A percentile compares a stretch with the other conserved stretches of the same genome.
These are phyloP conservation scores for Phaffia australis DNA, from an alignment of 768 basidiomycete species.

Conservation along the genomic window DNA sequence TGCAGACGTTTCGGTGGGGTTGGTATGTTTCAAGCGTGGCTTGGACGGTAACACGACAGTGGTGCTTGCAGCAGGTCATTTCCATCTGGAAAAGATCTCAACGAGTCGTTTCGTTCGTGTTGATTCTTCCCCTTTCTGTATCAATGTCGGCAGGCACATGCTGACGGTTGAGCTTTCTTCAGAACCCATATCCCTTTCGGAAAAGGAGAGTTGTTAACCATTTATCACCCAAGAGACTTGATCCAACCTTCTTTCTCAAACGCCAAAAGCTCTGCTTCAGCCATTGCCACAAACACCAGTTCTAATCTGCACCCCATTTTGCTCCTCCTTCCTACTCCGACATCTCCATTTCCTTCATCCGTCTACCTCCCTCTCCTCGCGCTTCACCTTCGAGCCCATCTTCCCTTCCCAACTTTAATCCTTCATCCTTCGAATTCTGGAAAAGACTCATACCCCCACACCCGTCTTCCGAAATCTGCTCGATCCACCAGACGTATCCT, in stretches of 20 bases:
- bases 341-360: not conserved
- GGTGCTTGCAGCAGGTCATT: constrained; percentile 6
- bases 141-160: not conserved
- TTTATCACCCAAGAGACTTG: constrained; percentile 5
- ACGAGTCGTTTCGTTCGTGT: not conserved
- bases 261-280: not conserved
- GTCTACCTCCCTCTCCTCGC: constrained; percentile 11
- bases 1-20: constrained; percentile 11
- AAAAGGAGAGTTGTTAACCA: not conserved
- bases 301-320: constrained; percentile 1
- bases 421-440: constrained; percentile 1
- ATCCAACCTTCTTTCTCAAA: too few relatives aligned
- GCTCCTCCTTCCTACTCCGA: constrained; percentile 11
- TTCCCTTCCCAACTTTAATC: constrained; percentile 1
- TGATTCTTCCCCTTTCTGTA: not conserved
- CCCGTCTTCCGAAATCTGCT: constrained; percentile 8
- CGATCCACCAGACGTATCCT: not conserved
- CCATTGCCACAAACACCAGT: not conserved
- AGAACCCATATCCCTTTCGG: constrained; percentile 13
- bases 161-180: not conserved
- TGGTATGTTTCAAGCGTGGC: not conserved
- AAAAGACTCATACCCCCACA: constrained; percentile 5
- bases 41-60: constrained; percentile 4
- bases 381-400: constrained; percentile 7
- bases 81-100: constrained; percentile 6